A percentile compares a stretch with the other conserved stretches of the same genome.
phyloP scores from a whole-genome alignment of 176 grass and related monocot species.

The Eremochloa ophiuroides region DNA sequence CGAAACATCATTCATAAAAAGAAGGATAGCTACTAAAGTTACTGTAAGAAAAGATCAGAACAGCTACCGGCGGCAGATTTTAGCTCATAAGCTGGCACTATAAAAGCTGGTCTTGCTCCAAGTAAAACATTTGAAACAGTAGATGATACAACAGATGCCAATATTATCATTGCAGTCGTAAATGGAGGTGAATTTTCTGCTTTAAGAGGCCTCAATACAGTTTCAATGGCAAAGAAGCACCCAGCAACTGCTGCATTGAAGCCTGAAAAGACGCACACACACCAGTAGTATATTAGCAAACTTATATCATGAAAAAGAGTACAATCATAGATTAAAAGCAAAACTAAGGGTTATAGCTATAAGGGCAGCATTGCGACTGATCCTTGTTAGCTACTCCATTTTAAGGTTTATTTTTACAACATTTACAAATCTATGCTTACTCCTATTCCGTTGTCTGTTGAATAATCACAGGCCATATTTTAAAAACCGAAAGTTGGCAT shows the following conservation, averaged over 20 bases:
- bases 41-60: conserved; percentile 29
- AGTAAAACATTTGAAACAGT: conserved; percentile 96
- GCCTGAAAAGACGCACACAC: conserved; percentile 52
- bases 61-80: conserved; percentile 94
- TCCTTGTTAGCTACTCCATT: neutral
- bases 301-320: neutral
- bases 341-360: neutral
- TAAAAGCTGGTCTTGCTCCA: conserved; percentile 91
- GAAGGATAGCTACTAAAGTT: conserved; percentile 2
- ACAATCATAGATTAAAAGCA: neutral
- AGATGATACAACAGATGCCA: conserved; percentile 96
- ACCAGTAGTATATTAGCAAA: conserved; percentile 16
- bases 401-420: conserved; percentile 4
- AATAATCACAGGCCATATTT: neutral
- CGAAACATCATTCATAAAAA: neutral
- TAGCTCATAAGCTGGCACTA: conserved; percentile 85
- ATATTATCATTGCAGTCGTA: conserved; percentile 95
- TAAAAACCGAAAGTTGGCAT: neutral
- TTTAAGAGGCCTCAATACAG: conserved; percentile 88
- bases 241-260: conserved; percentile 98
- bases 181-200: conserved; percentile 99
- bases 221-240: conserved; percentile 96
- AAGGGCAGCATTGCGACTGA: neutral
- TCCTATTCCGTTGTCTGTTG: neutral
- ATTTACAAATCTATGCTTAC: neutral